phyloP scores from a whole-genome alignment of 768 basidiomycete genomes.

The Phylloporus rhodoxanthus region DNA sequence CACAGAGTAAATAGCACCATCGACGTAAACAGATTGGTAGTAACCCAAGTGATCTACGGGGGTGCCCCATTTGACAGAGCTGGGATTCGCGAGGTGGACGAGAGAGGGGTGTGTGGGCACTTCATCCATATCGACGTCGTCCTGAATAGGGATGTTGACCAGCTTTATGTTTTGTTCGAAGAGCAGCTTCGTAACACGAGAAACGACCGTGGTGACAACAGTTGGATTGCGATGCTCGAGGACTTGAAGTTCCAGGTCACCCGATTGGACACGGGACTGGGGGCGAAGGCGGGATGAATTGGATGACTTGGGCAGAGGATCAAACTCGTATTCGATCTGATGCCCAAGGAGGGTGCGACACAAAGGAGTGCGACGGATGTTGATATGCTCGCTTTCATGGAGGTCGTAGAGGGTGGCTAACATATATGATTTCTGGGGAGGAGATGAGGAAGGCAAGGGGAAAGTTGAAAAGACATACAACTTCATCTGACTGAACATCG shows the following conservation, averaged over 20 bases:
- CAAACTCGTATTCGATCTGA: constrained; percentile 20
- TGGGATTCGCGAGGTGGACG: constrained; percentile 29
- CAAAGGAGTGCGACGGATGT: constrained; percentile 36
- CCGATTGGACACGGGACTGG: constrained; percentile 8
- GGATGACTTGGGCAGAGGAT: constrained; percentile 7
- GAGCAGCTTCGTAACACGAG: constrained; percentile 40
- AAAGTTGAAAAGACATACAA: constrained; percentile 33
- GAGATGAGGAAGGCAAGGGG: constrained; percentile 1
- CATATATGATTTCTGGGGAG: constrained; percentile 41
- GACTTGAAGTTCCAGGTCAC: constrained; percentile 26
- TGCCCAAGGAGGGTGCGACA: constrained; percentile 32
- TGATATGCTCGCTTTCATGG: constrained; percentile 27
- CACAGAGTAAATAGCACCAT: constrained; percentile 54
- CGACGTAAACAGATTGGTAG: constrained; percentile 47
- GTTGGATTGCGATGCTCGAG: constrained; percentile 35
- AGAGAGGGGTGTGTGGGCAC: constrained; percentile 7
- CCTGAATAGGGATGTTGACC: constrained; percentile 26
- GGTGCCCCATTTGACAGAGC: constrained; percentile 31
- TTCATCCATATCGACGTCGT: constrained; percentile 25
- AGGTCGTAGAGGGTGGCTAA: constrained; percentile 36
- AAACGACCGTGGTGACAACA: constrained; percentile 43
- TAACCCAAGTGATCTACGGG: constrained; percentile 23
- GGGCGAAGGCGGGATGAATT: constrained; percentile 15
- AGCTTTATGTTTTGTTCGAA: constrained; percentile 43
- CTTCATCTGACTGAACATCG: constrained; percentile 42